Conservation (phyloP, 768 basidiomycete genomes). For the Nevesoporus exiguus region DNA sequence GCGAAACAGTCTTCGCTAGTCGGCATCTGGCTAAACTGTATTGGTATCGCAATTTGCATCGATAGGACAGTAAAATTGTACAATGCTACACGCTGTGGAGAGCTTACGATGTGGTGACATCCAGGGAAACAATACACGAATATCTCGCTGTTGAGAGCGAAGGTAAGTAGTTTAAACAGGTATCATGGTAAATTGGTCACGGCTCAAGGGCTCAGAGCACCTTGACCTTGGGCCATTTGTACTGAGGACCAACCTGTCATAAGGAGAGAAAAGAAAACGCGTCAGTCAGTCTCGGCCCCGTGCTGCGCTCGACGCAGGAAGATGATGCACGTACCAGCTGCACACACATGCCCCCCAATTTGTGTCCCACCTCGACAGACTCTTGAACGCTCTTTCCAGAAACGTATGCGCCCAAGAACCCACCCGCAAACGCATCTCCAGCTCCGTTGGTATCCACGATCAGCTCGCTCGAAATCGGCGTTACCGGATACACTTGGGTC, state of each 20-base stretch:
- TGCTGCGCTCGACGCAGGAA: not conserved
- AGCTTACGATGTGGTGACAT: constrained; percentile 27
- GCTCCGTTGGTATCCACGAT: constrained; percentile 99
- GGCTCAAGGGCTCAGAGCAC: constrained; percentile 32
- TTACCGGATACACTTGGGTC: constrained; percentile 57
- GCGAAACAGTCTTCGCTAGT: not conserved
- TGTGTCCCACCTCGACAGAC: constrained; percentile 81
- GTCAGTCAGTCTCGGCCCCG: not conserved
- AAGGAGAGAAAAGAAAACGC: not conserved
- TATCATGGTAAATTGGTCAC: no score
- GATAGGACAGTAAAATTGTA: not conserved
- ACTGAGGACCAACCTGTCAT: constrained; percentile 51
- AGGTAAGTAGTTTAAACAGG: constrained; percentile 2
- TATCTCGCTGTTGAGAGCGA: constrained; percentile 40
- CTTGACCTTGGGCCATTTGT: constrained; percentile 54
- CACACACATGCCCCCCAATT: constrained; percentile 81
- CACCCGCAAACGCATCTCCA: constrained; percentile 96
- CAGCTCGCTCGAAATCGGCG: constrained; percentile 50
- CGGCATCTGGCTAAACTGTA: not conserved
- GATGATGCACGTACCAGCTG: constrained; percentile 52
- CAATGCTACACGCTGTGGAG: constrained; percentile 36
- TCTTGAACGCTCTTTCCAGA: constrained; percentile 75
- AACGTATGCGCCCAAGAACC: constrained; percentile 84
- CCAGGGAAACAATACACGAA: constrained; percentile 24
- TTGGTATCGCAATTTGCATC: not conserved